These are phyloP conservation scores for Phalaenopsis aphrodite DNA, from an alignment of 106 monocot species.

Conservation along the genomic window DNA sequence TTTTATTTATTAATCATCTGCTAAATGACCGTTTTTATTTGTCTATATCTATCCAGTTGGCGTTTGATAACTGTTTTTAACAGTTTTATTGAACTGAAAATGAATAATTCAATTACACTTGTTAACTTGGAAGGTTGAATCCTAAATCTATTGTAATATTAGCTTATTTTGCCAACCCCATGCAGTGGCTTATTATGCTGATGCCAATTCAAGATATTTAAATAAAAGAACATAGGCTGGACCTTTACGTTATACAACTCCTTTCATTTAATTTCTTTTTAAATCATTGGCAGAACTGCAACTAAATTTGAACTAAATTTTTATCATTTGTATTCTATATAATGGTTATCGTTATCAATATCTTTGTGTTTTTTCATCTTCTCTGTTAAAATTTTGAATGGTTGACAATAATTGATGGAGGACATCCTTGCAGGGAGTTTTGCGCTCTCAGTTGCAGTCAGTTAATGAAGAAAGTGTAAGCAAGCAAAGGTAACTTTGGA, in stretches of 20 bases:
- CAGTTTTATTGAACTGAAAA: neutral
- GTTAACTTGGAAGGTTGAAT: constrained; percentile 3
- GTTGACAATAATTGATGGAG: neutral
- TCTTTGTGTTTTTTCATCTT: neutral
- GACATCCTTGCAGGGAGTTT: constrained; percentile 45
- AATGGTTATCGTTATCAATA: neutral
- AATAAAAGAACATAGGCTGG: neutral
- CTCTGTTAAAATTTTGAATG: neutral
- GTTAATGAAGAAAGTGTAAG: constrained; percentile 61
- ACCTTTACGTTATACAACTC: neutral
- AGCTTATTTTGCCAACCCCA: neutral
- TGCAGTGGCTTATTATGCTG: neutral
- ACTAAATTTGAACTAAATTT: constrained; percentile 4
- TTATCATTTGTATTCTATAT: constrained; percentile 3
- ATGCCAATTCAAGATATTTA: neutral
- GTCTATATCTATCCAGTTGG: neutral
- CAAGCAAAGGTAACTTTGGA: constrained; percentile 37
- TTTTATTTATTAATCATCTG: neutral
- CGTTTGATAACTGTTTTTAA: neutral
- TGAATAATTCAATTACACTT: neutral
- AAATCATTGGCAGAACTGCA: neutral
- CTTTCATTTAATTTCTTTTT: constrained; percentile 1
- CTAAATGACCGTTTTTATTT: neutral
- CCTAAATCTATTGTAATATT: neutral
- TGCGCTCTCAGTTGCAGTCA: constrained; percentile 78